A percentile compares a stretch with the other conserved stretches of the same genome.
These are phyloP conservation scores for Cryphonectria radicalis DNA, from an alignment of 2,329 filamentous ascomycete species.

Conservation along the genomic window DNA sequence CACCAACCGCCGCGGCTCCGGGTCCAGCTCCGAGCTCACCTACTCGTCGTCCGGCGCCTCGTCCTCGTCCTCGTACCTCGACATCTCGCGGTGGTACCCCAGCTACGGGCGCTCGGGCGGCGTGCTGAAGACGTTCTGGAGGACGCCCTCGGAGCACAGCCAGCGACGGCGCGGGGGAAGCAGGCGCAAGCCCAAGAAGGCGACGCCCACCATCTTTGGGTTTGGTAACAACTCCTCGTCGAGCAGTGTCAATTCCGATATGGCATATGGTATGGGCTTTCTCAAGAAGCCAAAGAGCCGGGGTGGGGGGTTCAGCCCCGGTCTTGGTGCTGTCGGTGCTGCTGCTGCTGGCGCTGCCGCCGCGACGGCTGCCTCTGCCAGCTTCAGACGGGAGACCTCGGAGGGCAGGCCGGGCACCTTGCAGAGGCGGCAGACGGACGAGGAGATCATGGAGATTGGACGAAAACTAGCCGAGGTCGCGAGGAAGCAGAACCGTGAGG, in stretches of 20 bases:
- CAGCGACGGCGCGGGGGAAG: constrained; percentile 45
- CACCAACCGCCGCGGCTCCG: constrained; percentile 22
- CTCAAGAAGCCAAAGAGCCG: constrained; percentile 47
- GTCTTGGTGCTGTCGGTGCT: constrained; percentile 24
- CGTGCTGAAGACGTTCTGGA: constrained; percentile 67
- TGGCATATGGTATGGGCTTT: constrained; percentile 69
- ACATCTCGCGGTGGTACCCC: constrained; percentile 64
- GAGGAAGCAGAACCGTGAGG: constrained; percentile 54
- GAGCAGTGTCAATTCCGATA: constrained; percentile 57
- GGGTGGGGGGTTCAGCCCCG: constrained; percentile 35
- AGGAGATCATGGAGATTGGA: constrained; percentile 61
- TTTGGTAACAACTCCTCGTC: constrained; percentile 68
- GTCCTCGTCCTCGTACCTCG: constrained; percentile 61
- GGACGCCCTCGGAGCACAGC: constrained; percentile 59
- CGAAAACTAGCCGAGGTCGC: constrained; percentile 59
- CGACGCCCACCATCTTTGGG: constrained; percentile 55
- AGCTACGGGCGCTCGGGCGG: constrained; percentile 54
- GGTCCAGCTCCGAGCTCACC: constrained; percentile 45
- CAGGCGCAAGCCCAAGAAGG: constrained; percentile 44
- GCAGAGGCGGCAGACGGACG: constrained; percentile 52
- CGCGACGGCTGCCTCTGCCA: neutral
- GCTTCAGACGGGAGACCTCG: constrained; percentile 13
- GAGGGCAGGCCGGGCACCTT: constrained; percentile 22
- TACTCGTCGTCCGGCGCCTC: constrained; percentile 47
- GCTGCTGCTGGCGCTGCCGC: constrained; percentile 5